Base-by-base conservation (phyloP, 2,329 filamentous ascomycete genomes). In the Aspergillus vadensis region DNA sequence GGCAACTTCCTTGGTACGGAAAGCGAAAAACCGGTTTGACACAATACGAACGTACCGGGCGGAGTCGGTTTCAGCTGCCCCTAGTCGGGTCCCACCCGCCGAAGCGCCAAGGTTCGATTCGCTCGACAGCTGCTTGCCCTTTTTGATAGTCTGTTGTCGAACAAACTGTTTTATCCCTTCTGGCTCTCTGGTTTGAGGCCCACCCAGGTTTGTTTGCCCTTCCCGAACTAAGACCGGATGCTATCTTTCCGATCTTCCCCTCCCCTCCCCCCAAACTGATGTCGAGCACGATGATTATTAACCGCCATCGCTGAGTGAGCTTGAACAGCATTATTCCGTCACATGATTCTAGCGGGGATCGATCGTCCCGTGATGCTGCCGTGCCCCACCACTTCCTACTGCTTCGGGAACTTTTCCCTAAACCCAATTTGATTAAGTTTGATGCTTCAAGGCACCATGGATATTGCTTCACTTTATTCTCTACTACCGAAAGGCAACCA, bases 361-460 rank as follows among this genome's bases (percentile, higher is more conserved):
- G 47, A 50, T 50, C 47, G 47, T 50, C 47, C 47, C 47, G 47
- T 50, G 47, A 50, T 50, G 47, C 47, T n/a, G 47, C 47, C 47
- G 47, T 5, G 47, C 25, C 47, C 47, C 47, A 50, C 47, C 47
- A 27, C 15, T 27, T 30, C 47, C 47, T 50, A 50, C 47, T 50
- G 47, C 47, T 50, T 50, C 47, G 25, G 47, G 47, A 17, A 50
- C 47, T 32, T 50, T 50, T 30, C 47, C 47, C 47, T 50, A 30
- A 17, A 17, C 47, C 47, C 25, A 50, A 50, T 32, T 17, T 17
- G 47, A 50, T 50, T 30, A 30, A 50, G 23, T 50, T 50, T 30
- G 15, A 50, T 50, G 25, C 47, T 50, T 23, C 25, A 32, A 50
- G 23, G 47, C 47, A 30, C 25, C 15, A 27, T 36, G 12, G 32